These are phyloP conservation scores for Penicillium flavigenum DNA, from an alignment of 495 filamentous ascomycete species.

Conservation along the genomic window DNA sequence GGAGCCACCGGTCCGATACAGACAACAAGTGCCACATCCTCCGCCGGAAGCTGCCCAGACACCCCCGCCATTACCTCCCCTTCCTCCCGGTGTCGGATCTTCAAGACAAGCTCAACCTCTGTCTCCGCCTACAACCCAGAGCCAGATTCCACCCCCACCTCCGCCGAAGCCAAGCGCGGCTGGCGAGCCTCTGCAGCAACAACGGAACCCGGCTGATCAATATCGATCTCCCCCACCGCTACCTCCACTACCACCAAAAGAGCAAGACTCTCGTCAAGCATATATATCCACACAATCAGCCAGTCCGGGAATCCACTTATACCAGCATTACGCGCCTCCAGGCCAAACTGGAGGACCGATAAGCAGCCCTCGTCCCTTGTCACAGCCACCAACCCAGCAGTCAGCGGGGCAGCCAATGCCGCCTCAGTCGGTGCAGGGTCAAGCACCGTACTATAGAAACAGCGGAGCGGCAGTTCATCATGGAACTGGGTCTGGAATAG, in stretches of 20 bases:
- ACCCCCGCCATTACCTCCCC: constrained; percentile 64
- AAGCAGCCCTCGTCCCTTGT: constrained; percentile 8
- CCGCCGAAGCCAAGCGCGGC: constrained; percentile 23
- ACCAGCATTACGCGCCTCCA: constrained; percentile 21
- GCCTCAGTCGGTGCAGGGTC: constrained; percentile 14
- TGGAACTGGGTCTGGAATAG: not conserved
- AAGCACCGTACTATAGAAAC: constrained; percentile 18
- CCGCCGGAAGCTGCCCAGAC: constrained; percentile 44
- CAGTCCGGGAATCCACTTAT: constrained; percentile 14
- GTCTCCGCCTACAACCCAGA: constrained; percentile 3
- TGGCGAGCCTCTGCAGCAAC: constrained; percentile 24
- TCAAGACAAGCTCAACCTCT: constrained; percentile 22
- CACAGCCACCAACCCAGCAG: constrained; percentile 7
- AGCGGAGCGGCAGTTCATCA: constrained; percentile 12
- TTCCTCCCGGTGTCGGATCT: constrained; percentile 61
- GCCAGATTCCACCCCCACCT: constrained; percentile 29
- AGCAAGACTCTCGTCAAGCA: constrained; percentile 23
- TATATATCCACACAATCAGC: constrained; percentile 5
- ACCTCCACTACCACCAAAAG: constrained; percentile 46
- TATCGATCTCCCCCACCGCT: constrained; percentile 37
- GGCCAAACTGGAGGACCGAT: constrained; percentile 3
- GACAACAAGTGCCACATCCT: constrained; percentile 48
- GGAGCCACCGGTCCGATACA: constrained; percentile 85
- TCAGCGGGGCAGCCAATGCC: constrained; percentile 18
- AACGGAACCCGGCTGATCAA: constrained; percentile 22